Percentiles rank a stretch among this genome's conserved stretches.
phyloP scores from a whole-genome alignment of 176 grass and related monocot genomes.

The Musa troglodytarum region DNA sequence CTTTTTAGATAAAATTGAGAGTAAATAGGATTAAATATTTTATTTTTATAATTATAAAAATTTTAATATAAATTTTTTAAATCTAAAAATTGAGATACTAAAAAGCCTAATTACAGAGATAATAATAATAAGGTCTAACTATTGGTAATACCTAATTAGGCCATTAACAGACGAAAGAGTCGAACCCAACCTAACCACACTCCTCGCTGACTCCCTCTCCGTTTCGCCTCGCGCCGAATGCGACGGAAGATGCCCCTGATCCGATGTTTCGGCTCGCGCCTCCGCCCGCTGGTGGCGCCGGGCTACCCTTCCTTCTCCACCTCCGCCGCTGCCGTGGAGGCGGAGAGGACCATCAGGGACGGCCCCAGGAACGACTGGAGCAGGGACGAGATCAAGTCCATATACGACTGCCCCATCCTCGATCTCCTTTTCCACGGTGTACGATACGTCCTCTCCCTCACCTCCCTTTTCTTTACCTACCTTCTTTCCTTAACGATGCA shows the following conservation, averaged over 20 bases:
- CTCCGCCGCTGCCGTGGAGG: constrained; percentile 55
- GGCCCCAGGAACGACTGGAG: constrained; percentile 78
- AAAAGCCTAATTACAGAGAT: too few relatives aligned
- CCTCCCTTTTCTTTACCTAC: too few relatives aligned
- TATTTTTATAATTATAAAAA: too few relatives aligned
- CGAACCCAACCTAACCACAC: too few relatives aligned
- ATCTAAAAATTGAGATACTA: too few relatives aligned
- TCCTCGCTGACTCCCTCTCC: too few relatives aligned
- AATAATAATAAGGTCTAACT: too few relatives aligned
- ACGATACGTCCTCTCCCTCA: not conserved
- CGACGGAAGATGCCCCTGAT: constrained; percentile 42
- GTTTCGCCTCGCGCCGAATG: too few relatives aligned
- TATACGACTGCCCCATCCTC: constrained; percentile 80
- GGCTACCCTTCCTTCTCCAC: not conserved
- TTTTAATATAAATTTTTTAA: too few relatives aligned
- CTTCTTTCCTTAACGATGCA: not conserved
- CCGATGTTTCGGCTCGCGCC: constrained; percentile 43
- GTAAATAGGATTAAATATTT: too few relatives aligned
- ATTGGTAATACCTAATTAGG: too few relatives aligned
- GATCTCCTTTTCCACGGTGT: constrained; percentile 96
- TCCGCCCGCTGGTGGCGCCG: constrained; percentile 6
- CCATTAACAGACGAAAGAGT: too few relatives aligned
- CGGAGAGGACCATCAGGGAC: constrained; percentile 52
- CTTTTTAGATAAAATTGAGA: rapidly evolving
- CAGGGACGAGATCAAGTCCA: constrained; percentile 68